Percentiles rank a stretch among this genome's conserved stretches.
phyloP scores from a whole-genome alignment of 805 yeast species.

The Pichia insulana region DNA sequence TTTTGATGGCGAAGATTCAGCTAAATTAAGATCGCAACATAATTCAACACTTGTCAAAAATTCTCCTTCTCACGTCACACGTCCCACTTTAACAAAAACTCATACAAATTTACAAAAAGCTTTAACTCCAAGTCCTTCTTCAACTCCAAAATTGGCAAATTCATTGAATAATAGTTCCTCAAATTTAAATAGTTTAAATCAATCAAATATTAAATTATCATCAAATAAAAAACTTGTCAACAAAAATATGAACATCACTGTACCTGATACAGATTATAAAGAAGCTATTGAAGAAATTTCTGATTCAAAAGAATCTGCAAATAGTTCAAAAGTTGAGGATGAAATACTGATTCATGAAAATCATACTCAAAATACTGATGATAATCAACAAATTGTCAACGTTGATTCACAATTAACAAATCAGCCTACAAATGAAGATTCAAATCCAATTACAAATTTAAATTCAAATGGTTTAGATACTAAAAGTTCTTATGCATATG shows the following conservation, averaged over 20 bases:
- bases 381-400: not conserved
- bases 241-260: not conserved
- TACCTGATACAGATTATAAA: conserved; percentile 1
- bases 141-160: conserved; percentile 1
- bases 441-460: conserved; percentile 3
- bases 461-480: conserved; percentile 1
- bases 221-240: not conserved
- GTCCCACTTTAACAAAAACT: conserved; percentile 23
- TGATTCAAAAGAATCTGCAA: conserved; percentile 28
- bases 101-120: conserved; percentile 30
- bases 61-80: conserved; percentile 4
- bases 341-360: conserved; percentile 18
- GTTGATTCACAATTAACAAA: too few species aligned
- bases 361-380: conserved; percentile 11
- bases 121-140: conserved; percentile 17
- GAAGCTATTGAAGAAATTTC: conserved; percentile 23
- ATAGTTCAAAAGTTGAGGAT: conserved; percentile 28
- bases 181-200: not conserved
- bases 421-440: not conserved
- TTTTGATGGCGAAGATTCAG: conserved; percentile 25
- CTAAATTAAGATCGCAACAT: conserved; percentile 19
- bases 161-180: not conserved
- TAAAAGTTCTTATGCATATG: conserved; percentile 9
- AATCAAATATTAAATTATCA: not conserved
- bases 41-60: conserved; percentile 13